Percentiles rank a stretch among this genome's conserved stretches.
Evolutionary conservation across 176 grass and related monocot species (phyloP).

Genomic region (Rhipidocladum racemiflorum): DNA sequence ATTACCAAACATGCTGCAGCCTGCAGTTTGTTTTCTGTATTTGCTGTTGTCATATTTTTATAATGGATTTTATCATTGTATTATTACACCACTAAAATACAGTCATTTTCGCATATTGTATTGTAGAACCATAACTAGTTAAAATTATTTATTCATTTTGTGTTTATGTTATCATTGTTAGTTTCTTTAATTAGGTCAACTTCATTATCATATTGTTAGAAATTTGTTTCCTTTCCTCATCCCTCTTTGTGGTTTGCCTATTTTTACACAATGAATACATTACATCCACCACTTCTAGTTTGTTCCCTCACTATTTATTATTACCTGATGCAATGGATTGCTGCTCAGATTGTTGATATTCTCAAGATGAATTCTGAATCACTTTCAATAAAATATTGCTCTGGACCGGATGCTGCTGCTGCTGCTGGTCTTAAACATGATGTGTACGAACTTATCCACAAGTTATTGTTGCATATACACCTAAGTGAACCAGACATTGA

Average conservation of each 20-base stretch:
- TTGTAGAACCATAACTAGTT: not conserved
- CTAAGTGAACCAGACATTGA: constrained; percentile 55
- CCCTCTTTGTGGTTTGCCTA: not conserved
- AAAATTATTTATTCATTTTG: not conserved
- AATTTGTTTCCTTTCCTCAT: not conserved
- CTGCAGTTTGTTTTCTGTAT: constrained; percentile 19
- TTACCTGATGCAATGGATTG: constrained; percentile 22
- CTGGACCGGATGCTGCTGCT: constrained; percentile 35
- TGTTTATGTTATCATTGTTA: not conserved
- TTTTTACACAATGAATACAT: not conserved
- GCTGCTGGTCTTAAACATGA: constrained; percentile 58
- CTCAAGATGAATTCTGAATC: constrained; percentile 56
- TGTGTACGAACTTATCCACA: constrained; percentile 64
- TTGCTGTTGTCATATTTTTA: not conserved
- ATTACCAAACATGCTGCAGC: not conserved
- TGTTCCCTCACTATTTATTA: not conserved
- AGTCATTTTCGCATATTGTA: not conserved
- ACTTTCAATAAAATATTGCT: constrained; percentile 49
- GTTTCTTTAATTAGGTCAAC: not conserved
- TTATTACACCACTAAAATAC: not conserved
- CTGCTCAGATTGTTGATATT: constrained; percentile 58
- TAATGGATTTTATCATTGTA: not conserved
- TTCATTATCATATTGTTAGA: not conserved
- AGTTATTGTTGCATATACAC: constrained; percentile 71
- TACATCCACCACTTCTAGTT: not conserved